phyloP scores from a whole-genome alignment of 805 yeast species.

The Candida silvicultrix region DNA sequence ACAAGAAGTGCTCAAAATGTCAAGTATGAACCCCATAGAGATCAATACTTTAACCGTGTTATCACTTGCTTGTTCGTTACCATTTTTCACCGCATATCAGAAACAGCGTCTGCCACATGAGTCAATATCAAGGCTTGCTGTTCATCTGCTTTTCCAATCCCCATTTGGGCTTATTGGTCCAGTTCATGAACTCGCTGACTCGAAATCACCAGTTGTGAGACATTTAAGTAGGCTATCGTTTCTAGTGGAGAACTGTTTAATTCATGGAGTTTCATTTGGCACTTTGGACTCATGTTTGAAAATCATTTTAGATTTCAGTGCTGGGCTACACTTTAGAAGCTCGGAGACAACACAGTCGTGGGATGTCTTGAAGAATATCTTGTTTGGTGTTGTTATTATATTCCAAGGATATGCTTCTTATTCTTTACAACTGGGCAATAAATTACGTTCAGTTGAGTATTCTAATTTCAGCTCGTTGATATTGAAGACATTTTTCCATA shows the following conservation, averaged over 20 bases:
- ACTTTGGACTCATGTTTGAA: conserved; percentile 10
- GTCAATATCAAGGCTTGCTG: conserved; percentile 9
- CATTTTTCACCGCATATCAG: conserved; percentile 11
- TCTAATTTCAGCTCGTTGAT: conserved; percentile 24
- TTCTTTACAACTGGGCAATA: conserved; percentile 25
- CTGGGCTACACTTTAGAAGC: conserved; percentile 2
- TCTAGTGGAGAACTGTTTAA: conserved; percentile 32
- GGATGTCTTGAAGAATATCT: conserved; percentile 32
- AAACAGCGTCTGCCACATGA: conserved; percentile 16
- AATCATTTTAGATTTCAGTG: conserved; percentile 10
- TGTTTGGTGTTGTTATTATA: conserved; percentile 43
- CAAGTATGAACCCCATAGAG: conserved; percentile 16
- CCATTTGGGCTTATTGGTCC: conserved; percentile 13
- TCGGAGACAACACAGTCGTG: conserved; percentile 21
- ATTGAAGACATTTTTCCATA: conserved; percentile 34
- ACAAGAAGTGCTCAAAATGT: conserved; percentile 2
- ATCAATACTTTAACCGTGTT: conserved; percentile 10
- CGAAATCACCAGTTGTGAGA: conserved; percentile 34
- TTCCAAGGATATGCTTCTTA: conserved; percentile 42
- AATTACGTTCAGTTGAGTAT: conserved; percentile 9
- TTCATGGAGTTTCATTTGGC: conserved; percentile 14
- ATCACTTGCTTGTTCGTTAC: conserved; percentile 15
- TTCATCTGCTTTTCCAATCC: conserved; percentile 16
- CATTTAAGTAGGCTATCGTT: conserved; percentile 44
- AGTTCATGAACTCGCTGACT: conserved; percentile 1